phyloP scores from a whole-genome alignment of 352 stramenopile species.

The Globisporangium recalcitrans region DNA sequence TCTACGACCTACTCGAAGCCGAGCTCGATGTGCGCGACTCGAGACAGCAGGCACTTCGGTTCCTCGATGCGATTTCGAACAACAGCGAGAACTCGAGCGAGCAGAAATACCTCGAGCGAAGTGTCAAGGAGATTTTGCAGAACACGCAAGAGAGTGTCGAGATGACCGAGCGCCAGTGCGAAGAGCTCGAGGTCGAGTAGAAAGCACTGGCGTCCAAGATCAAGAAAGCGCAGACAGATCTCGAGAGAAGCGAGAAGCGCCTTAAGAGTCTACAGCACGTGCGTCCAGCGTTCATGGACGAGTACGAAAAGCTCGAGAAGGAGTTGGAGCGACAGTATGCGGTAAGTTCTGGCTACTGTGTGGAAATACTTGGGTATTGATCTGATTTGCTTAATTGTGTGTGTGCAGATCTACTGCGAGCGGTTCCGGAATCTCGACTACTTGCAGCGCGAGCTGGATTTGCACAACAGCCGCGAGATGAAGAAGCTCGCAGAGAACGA shows the following conservation, averaged over 20 bases:
- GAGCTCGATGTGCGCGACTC: slow-evolving; percentile 87
- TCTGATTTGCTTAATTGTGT: background rate
- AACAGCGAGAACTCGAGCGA: slow-evolving; percentile 83
- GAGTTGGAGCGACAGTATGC: slow-evolving; percentile 95
- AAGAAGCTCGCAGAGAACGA: slow-evolving; percentile 87
- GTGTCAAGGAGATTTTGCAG: slow-evolving; percentile 65
- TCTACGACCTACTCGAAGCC: slow-evolving; percentile 90
- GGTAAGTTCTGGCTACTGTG: slow-evolving; percentile 22
- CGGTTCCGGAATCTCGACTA: slow-evolving; percentile 96
- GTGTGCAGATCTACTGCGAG: slow-evolving; percentile 82
- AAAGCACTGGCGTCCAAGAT: slow-evolving; percentile 90
- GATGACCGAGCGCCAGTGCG: slow-evolving; percentile 82
- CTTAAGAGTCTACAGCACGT: slow-evolving; percentile 91
- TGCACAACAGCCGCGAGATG: slow-evolving; percentile 83
- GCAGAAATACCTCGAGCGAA: slow-evolving; percentile 86
- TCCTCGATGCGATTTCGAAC: slow-evolving; percentile 88
- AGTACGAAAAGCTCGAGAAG: slow-evolving; percentile 96
- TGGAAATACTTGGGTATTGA: background rate
- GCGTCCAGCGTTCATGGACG: slow-evolving; percentile 95
- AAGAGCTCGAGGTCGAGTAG: slow-evolving; percentile 91
- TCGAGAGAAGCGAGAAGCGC: slow-evolving; percentile 94
- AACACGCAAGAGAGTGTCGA: slow-evolving; percentile 85
- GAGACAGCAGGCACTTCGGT: slow-evolving; percentile 83
- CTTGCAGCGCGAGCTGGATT: slow-evolving; percentile 90
- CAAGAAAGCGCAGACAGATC: slow-evolving; percentile 92